Base-by-base conservation (phyloP, 2,329 filamentous ascomycete species). In the Thelonectria olida region DNA sequence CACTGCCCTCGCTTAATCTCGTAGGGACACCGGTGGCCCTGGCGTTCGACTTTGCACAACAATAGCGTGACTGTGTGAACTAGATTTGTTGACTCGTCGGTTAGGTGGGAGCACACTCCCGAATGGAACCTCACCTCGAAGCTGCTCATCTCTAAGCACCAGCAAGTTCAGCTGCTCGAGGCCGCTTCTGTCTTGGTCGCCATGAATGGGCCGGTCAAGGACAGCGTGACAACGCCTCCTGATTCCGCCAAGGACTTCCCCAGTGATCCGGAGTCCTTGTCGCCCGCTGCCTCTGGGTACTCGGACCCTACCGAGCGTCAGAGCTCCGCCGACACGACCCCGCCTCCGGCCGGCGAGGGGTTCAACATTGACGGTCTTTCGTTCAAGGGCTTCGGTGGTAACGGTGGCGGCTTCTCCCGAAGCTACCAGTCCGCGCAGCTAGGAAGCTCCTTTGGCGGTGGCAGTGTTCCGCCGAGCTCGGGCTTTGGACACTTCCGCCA, bases 61-160 rank as follows among this genome's bases (percentile, higher is more conserved):
- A 36, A 28, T 49, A 20, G 54, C 45, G 23, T 60, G 54, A 66
- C 47, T 54, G 31, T 66, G 62, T 62, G 65, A 66, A 66, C 60
- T 55, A 56, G 48, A 67, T 68, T 72, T 66, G 63, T 69, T 74
- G 62, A 74, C 71, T 69, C 54, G 55, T 42, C 64, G 62, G 56
- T 51, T 69, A 99, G 95, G 86, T 99, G 96, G 96, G 96, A 99
- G 83, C 96, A 99, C 81, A 97, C 96, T 78, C 95, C 96, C 69
- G 93, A 97, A 82, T 99, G 96, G 96, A 92, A 94, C 53, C 90
- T 91, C 77, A 99, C 96, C 57, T 98, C 96, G 71, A 98, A 98
- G 82, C 85, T 98, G 75, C 89, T 98, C 76, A 98, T 99, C 72
- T 98, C 95, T 72, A 99, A 99, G 85, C 96, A 99, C 79, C 96